Percentiles rank a stretch among this genome's conserved stretches.
Evolutionary conservation across 1,139 yeast genomes (phyloP).

Genomic region (Dujonia santamariae): DNA sequence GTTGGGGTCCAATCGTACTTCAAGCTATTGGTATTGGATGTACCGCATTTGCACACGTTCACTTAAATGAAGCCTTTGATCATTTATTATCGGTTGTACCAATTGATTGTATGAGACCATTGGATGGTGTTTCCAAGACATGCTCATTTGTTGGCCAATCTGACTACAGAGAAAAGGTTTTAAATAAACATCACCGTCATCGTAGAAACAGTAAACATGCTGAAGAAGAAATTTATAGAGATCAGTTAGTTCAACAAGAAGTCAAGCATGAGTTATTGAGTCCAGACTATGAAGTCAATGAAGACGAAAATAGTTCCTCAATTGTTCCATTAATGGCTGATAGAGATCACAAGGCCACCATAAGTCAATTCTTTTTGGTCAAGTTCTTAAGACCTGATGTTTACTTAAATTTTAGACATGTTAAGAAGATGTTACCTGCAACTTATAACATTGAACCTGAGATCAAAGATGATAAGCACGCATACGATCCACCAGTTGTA

Average conservation of each 20-base stretch:
- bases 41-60: constrained; percentile 65
- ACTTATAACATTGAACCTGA: constrained; percentile 31
- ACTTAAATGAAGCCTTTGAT: constrained; percentile 60
- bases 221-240: constrained; percentile 10
- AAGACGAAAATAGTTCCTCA: constrained; percentile 11
- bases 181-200: constrained; percentile 16
- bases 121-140: constrained; percentile 68
- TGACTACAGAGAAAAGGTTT: constrained; percentile 34
- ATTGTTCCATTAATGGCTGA: constrained; percentile 53
- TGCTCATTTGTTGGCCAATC: constrained; percentile 45
- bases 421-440: constrained; percentile 54
- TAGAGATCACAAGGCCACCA: constrained; percentile 36
- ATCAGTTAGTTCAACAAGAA: constrained; percentile 13
- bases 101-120: constrained; percentile 63
- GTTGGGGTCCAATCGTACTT: constrained; percentile 90
- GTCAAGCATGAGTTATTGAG: constrained; percentile 21
- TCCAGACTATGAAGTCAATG: constrained; percentile 15
- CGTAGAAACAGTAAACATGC: too few relatives aligned
- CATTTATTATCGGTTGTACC: constrained; percentile 60
- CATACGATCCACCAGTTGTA: constrained; percentile 72
- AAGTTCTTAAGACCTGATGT: constrained; percentile 66
- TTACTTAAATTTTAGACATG: constrained; percentile 54
- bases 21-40: constrained; percentile 62
- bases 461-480: constrained; percentile 32
- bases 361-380: constrained; percentile 30